Conservation (phyloP, 2,329 filamentous ascomycete species). For the Fusarium dimerum region DNA sequence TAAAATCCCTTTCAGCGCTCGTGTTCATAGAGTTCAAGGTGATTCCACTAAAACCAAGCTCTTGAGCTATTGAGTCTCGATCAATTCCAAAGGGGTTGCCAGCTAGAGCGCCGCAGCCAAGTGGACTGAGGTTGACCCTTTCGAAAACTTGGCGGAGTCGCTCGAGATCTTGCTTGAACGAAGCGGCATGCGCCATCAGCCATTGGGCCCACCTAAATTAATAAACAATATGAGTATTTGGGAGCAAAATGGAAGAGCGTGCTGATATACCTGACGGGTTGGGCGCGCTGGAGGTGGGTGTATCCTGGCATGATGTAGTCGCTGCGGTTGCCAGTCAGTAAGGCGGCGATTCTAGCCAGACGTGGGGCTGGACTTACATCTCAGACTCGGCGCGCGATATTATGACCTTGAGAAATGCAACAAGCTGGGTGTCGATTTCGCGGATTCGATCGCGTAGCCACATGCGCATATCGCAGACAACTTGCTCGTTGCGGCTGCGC, state of each 20-base stretch:
- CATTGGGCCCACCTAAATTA: conserved; percentile 25
- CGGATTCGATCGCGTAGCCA: conserved; percentile 79
- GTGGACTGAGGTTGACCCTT: conserved; percentile 28
- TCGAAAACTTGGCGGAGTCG: conserved; percentile 24
- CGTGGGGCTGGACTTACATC: conserved; percentile 26
- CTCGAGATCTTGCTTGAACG: conserved; percentile 28
- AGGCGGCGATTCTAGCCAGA: conserved; percentile 14
- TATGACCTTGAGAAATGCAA: conserved; percentile 69
- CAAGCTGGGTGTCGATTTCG: conserved; percentile 67
- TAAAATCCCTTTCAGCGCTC: conserved; percentile 76
- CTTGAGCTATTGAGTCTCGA: conserved; percentile 44
- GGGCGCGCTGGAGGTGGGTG: conserved; percentile 29
- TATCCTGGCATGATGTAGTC: conserved; percentile 32
- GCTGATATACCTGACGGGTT: too few species aligned
- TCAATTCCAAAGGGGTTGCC: conserved; percentile 34
- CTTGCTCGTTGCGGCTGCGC: conserved; percentile 86
- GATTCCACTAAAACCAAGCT: conserved; percentile 71
- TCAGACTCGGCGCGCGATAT: conserved; percentile 57
- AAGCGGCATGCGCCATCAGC: conserved; percentile 25
- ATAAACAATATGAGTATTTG: too few species aligned
- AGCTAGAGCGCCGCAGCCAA: conserved; percentile 29
- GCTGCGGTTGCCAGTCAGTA: conserved; percentile 24
- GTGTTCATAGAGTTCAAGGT: conserved; percentile 69
- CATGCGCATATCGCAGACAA: conserved; percentile 86
- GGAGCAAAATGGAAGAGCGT: too few species aligned